phyloP scores from a whole-genome alignment of 768 basidiomycete genomes.

The Goffeauzyma gilvescens region DNA sequence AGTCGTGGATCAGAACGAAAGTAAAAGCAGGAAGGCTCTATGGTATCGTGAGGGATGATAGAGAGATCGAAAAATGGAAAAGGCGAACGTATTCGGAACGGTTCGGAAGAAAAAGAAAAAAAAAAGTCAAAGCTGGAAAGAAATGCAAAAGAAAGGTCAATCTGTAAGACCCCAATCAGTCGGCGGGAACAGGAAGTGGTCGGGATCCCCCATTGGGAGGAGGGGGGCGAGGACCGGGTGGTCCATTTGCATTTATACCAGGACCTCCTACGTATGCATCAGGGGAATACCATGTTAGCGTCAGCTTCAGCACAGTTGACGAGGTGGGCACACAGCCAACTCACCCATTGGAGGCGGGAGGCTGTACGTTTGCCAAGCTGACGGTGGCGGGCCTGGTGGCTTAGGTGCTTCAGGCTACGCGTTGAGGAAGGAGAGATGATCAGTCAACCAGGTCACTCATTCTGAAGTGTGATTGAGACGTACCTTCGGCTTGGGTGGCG shows the following conservation, averaged over 20 bases:
- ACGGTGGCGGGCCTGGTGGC: neutral
- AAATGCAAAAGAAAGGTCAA: neutral
- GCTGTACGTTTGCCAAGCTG: constrained; percentile 11
- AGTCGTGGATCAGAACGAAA: neutral
- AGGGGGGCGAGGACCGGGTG: neutral
- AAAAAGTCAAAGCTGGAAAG: neutral
- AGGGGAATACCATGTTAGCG: too few species aligned
- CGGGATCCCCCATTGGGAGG: neutral
- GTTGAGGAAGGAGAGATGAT: neutral
- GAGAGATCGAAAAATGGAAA: constrained; percentile 1
- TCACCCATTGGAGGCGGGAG: constrained; percentile 10
- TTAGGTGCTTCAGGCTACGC: neutral
- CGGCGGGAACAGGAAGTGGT: neutral
- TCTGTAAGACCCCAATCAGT: neutral
- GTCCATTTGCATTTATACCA: neutral
- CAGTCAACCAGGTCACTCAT: neutral
- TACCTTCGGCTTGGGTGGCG: constrained; percentile 2
- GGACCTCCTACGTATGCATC: neutral
- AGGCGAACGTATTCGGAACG: neutral
- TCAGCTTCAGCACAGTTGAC: too few species aligned
- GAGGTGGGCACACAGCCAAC: too few species aligned
- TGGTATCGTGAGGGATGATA: neutral
- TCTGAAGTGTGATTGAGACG: neutral
- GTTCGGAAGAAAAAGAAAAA: neutral
- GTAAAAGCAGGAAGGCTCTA: neutral